Conservation (phyloP, 2,329 filamentous ascomycete genomes). For the Gnomoniopsis smithogilvyi region DNA sequence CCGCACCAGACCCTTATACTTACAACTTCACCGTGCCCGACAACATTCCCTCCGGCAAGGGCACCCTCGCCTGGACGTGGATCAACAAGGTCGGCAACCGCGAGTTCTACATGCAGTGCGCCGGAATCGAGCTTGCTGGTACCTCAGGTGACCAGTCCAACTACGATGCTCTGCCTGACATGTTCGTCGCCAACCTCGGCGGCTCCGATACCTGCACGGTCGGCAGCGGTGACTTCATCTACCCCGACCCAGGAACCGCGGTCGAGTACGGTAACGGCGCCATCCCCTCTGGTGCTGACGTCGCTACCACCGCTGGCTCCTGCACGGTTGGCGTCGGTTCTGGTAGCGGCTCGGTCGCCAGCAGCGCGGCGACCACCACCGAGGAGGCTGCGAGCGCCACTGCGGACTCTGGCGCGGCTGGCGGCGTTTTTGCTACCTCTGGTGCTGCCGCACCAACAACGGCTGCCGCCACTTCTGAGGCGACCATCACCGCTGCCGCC, state of each 20-base stretch:
- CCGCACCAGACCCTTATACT: slow-evolving; percentile 43
- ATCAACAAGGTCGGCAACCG: slow-evolving; percentile 90
- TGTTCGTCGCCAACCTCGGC: slow-evolving; percentile 71
- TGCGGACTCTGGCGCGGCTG: slow-evolving; percentile 25
- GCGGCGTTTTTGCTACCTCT: slow-evolving; percentile 39
- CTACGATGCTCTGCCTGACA: slow-evolving; percentile 63
- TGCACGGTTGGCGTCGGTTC: slow-evolving; percentile 25
- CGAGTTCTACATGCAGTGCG: slow-evolving; percentile 98
- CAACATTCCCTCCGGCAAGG: slow-evolving; percentile 70
- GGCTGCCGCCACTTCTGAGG: slow-evolving; percentile 16
- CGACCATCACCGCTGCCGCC: slow-evolving; percentile 18
- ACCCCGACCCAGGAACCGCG: slow-evolving; percentile 63
- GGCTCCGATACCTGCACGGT: slow-evolving; percentile 54
- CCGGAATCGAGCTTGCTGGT: slow-evolving; percentile 65
- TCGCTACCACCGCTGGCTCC: slow-evolving; percentile 27
- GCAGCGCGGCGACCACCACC: slow-evolving; percentile 22
- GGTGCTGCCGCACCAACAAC: neutral
- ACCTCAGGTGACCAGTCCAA: slow-evolving; percentile 45
- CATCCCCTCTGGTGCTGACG: slow-evolving; percentile 25
- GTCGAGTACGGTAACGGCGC: slow-evolving; percentile 46
- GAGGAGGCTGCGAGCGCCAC: slow-evolving; percentile 19
- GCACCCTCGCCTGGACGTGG: slow-evolving; percentile 90
- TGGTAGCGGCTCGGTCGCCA: slow-evolving; percentile 19
- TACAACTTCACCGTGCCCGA: slow-evolving; percentile 72
- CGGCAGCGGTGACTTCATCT: slow-evolving; percentile 57